Base-by-base conservation (phyloP, 1,139 yeast species). In the Geotrichum fermentans region DNA sequence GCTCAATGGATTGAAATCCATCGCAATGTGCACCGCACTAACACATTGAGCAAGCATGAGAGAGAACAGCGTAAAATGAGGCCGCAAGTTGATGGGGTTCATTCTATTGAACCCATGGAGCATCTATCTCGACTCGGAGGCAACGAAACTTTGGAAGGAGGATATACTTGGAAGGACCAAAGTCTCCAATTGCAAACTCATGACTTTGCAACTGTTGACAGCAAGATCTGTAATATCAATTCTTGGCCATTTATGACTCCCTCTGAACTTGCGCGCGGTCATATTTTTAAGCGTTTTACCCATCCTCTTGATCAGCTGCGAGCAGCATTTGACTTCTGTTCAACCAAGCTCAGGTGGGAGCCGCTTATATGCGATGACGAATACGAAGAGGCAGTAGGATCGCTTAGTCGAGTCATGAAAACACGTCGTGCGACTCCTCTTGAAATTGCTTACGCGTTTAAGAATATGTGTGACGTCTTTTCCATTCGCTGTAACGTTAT, bases 391-490 rank as follows among this genome's bases (percentile, higher is more conserved):
- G 51, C 52, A 6, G 49, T 51, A 21, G 54, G 58, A 6, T 52
- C 54, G 8, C 49, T 62, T 26, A 56, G 61, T 4, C 56, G 66
- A 10, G 61, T 68, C 0, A 62, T 71, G 63, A 65, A 72, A 45
- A 62, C 68, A n/a, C 68, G 72, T 46, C 65, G 67, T 45, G 83
- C 84, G 35, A 77, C 92, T 0, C 74, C 92, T 0, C 82, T 78
- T 57, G 95, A 88, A 61, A 64, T 90, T 52, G 87, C 92, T 18
- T 80, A 84, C 70, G 67, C 88, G 22, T 85, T 88, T 65, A 81
- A 82, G 55, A 77, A 80, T 52, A 78, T 92, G 69, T 79, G 92
- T 45, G 82, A 78, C 52, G 75, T 83, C 0, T 71, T 90, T 47
- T 80, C 83, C 21, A 75, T 92, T 39, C 82, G 83, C 10, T 78